Evolutionary conservation across 495 filamentous ascomycete genomes (phyloP).

Genomic region (Trichocladium antarcticum): DNA sequence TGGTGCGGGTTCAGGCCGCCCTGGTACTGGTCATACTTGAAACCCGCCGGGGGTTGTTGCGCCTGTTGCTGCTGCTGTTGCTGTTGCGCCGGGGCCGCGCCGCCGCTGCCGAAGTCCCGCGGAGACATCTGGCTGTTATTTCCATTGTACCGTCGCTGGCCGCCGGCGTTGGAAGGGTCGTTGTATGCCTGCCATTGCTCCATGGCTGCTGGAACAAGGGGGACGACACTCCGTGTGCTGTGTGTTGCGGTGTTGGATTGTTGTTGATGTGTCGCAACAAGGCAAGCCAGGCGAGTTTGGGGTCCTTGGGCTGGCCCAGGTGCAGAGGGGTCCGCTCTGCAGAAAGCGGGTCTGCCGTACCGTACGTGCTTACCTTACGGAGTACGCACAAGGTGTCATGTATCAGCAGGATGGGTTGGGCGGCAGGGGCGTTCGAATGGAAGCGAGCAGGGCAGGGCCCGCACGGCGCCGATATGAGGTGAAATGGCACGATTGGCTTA

Average conservation of each 20-base stretch:
- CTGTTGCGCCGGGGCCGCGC: constrained; percentile 32
- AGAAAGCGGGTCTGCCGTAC: constrained; percentile 3
- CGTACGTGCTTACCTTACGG: not conserved
- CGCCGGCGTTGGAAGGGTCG: constrained; percentile 33
- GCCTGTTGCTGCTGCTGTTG: too few relatives aligned
- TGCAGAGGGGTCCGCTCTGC: constrained; percentile 5
- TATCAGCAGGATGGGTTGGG: constrained; percentile 2
- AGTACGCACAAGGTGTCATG: too few relatives aligned
- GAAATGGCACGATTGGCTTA: not conserved
- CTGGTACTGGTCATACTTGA: constrained; percentile 66
- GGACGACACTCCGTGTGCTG: not conserved
- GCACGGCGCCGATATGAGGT: not conserved
- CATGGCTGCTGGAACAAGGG: constrained; percentile 33
- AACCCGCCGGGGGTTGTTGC: constrained; percentile 52
- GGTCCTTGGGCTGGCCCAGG: constrained; percentile 5
- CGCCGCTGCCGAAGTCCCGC: constrained; percentile 31
- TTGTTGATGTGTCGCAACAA: not conserved
- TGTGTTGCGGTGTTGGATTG: not conserved
- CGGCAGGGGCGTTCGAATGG: constrained; percentile 1
- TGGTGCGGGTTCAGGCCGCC: constrained; percentile 43
- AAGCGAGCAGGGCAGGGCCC: not conserved
- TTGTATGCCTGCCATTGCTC: constrained; percentile 47
- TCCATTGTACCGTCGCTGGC: constrained; percentile 42
- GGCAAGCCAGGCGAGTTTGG: not conserved
- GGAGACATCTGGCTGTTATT: constrained; percentile 36